Percentiles rank a stretch among this genome's conserved stretches.
phyloP scores from a whole-genome alignment of 2,329 filamentous ascomycete species.

The Didymella exigua region DNA sequence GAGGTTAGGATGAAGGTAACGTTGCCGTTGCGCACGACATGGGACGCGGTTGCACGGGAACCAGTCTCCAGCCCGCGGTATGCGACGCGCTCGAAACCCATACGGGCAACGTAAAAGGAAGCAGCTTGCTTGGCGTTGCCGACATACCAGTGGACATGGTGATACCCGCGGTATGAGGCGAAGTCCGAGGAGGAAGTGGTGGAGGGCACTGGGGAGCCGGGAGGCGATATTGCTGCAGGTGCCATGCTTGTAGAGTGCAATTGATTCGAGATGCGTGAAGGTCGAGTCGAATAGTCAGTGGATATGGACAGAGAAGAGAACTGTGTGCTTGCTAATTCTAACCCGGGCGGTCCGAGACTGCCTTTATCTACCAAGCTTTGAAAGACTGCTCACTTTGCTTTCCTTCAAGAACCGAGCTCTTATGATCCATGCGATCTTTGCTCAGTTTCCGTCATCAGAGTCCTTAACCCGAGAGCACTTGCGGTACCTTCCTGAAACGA shows the following conservation, averaged over 20 bases:
- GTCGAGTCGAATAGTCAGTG: background rate
- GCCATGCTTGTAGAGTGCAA: constrained; percentile 29
- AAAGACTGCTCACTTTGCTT: constrained; percentile 10
- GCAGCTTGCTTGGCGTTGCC: constrained; percentile 96
- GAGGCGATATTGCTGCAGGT: constrained; percentile 48
- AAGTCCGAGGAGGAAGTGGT: constrained; percentile 41
- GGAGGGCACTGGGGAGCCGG: constrained; percentile 46
- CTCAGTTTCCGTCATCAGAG: constrained; percentile 26
- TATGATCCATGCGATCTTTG: constrained; percentile 20
- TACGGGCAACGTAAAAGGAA: constrained; percentile 82
- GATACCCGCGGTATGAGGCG: constrained; percentile 76
- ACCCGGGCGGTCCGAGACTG: background rate
- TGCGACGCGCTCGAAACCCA: constrained; percentile 83
- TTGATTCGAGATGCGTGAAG: background rate
- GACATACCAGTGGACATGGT: constrained; percentile 95
- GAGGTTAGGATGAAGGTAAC: constrained; percentile 86
- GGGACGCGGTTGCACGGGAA: constrained; percentile 77
- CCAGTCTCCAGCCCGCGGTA: constrained; percentile 90
- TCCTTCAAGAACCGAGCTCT: constrained; percentile 32
- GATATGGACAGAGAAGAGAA: background rate
- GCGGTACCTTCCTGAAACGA: constrained; percentile 25
- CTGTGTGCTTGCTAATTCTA: constrained; percentile 2
- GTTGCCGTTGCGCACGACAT: constrained; percentile 78
- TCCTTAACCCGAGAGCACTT: constrained; percentile 39
- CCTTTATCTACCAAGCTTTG: constrained; percentile 24